Evolutionary conservation across 768 basidiomycete species (phyloP).

Genomic region (Pisolithus orientalis): DNA sequence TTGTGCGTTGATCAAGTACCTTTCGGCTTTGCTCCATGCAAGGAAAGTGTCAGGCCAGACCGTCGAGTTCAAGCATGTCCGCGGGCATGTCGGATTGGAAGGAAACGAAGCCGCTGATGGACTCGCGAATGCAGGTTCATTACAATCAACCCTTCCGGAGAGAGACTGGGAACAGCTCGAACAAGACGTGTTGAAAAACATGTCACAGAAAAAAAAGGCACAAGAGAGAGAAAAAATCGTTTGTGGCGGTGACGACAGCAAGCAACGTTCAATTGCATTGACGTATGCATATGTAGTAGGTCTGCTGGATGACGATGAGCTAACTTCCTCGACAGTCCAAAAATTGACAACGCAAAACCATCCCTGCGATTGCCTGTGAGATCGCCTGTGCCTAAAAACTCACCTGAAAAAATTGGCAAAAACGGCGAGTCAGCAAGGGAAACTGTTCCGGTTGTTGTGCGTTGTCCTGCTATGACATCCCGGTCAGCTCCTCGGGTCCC

Average conservation of each 20-base stretch:
- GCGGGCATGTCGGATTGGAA: slow-evolving; percentile 66
- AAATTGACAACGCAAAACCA: neutral
- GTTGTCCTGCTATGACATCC: neutral
- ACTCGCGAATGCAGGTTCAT: slow-evolving; percentile 57
- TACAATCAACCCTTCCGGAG: slow-evolving; percentile 36
- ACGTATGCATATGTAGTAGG: slow-evolving; percentile 30
- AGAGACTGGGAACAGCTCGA: slow-evolving; percentile 49
- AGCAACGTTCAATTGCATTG: slow-evolving; percentile 2
- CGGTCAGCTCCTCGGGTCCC: neutral
- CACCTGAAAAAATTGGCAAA: neutral
- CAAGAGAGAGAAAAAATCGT: slow-evolving; percentile 4
- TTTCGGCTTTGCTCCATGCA: slow-evolving; percentile 54
- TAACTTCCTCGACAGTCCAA: slow-evolving; percentile 16
- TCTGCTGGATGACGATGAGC: slow-evolving; percentile 29
- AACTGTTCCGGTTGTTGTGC: neutral
- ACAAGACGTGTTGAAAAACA: slow-evolving; percentile 1
- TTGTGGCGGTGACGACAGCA: slow-evolving; percentile 1
- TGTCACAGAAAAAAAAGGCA: neutral
- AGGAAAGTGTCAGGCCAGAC: slow-evolving; percentile 46
- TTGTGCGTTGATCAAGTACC: slow-evolving; percentile 59
- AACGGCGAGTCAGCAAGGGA: neutral
- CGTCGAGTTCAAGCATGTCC: slow-evolving; percentile 65
- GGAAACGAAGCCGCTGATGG: slow-evolving; percentile 88
- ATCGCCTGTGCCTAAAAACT: too few relatives aligned
- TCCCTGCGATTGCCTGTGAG: too few relatives aligned